These are phyloP conservation scores for Pontederia paniculata DNA, from an alignment of 176 grass and related monocot genomes.

Conservation along the genomic window DNA sequence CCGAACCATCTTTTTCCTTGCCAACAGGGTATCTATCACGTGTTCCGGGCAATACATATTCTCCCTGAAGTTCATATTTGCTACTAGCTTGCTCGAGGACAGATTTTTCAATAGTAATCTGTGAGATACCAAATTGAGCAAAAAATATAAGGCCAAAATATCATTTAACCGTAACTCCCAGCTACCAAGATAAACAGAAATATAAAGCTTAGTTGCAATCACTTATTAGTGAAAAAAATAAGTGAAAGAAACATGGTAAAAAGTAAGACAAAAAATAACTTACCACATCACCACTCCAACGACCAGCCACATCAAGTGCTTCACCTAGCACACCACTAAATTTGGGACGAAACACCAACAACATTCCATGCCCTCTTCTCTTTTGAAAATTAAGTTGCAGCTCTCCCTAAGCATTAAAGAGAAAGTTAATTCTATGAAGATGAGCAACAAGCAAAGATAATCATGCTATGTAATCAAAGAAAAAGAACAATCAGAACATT, in stretches of 20 bases:
- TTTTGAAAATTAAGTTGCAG: conserved; percentile 99
- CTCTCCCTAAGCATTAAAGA: conserved; percentile 65
- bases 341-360: conserved; percentile 82
- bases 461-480: no score
- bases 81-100: conserved; percentile 83
- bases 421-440: neutral
- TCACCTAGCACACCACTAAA: conserved; percentile 94
- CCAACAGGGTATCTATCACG: conserved; percentile 69
- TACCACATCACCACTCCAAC: conserved; percentile 99
- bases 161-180: neutral
- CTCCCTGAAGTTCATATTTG: conserved; percentile 93
- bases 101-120: conserved; percentile 98
- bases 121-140: conserved; percentile 26
- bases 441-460: no score
- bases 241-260: neutral
- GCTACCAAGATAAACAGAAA: neutral
- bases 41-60: conserved; percentile 87
- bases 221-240: conserved; percentile 14
- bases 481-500: no score
- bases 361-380: conserved; percentile 87
- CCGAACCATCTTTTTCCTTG: conserved; percentile 50
- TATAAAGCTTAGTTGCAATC: no score
- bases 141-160: conserved; percentile 2
- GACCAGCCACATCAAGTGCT: conserved; percentile 90
- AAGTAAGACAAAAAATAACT: conserved; percentile 35